Conservation (phyloP, 306 rosid genomes). For the Cicer chorassanicum region DNA sequence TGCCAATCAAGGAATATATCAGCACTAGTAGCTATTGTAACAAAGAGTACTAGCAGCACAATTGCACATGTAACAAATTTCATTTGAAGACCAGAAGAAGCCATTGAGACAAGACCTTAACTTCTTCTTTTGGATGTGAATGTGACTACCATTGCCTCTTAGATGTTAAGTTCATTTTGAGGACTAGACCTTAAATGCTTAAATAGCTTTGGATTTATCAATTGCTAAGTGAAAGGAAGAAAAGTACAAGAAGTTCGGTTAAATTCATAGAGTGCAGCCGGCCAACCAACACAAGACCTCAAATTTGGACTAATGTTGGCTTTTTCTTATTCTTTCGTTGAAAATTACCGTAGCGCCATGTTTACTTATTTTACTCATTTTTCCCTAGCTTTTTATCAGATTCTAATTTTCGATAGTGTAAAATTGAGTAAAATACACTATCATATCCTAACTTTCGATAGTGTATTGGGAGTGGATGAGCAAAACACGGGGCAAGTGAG, state of each 20-base stretch:
- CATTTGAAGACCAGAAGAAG: constrained; percentile 22
- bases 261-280: constrained; percentile 44
- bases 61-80: constrained; percentile 8
- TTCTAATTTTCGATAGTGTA: too few relatives aligned
- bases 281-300: constrained; percentile 36
- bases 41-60: constrained; percentile 38
- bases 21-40: constrained; percentile 37
- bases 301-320: constrained; percentile 31
- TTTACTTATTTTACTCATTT: too few relatives aligned
- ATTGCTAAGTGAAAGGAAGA: background rate
- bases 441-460: too few relatives aligned
- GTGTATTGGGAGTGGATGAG: too few relatives aligned
- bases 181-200: background rate
- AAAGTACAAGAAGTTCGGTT: constrained; percentile 31
- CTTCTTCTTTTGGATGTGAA: constrained; percentile 7
- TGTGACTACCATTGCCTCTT: constrained; percentile 5
- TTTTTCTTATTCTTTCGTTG: constrained; percentile 1
- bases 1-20: constrained; percentile 66
- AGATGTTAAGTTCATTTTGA: constrained; percentile 1
- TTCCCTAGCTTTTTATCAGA: too few relatives aligned
- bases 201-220: constrained; percentile 37
- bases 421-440: too few relatives aligned
- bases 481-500: too few relatives aligned
- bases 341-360: background rate
- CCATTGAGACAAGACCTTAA: constrained; percentile 46